Base-by-base conservation (phyloP, 2,329 filamentous ascomycete genomes). In the Exophiala xenobiotica region DNA sequence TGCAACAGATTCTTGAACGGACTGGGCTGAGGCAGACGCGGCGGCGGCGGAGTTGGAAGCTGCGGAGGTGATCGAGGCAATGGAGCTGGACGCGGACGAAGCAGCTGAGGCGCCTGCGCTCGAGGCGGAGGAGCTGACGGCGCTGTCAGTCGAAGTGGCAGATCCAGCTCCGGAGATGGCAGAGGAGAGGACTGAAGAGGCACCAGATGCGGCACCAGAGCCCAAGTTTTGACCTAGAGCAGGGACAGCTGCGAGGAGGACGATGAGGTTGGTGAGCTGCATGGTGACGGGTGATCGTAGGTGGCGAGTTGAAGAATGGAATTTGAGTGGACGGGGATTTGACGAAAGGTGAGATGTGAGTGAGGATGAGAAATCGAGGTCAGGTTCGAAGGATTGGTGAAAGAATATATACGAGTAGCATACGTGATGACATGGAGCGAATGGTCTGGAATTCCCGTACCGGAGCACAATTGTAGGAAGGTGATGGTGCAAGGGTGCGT, bases 161-260 rank as follows among this genome's bases (percentile, higher is more conserved):
- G 29, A 8, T 12, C 6, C 29, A 9, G 29, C 12, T 11, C 4
- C 9, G n/a, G 26, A 29, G 29, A 33, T 11, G 29, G 16, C 16
- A 12, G 29, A 33, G 29, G 29, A 33, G 29, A 14, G 11, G 9
- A 33, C n/a, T n/a, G n/a, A 33, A 14, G 29, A 33, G 16, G 11
- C 16, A 14, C 29, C 29, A 24, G 38, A 24, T 22, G 38, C 38
- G 4, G 19, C 38, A 6, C 19, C 38, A 6, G 38, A 40, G 11
- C 38, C 19, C 3, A 20, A 22, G 6, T 12, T 19, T 29, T 58
- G 55, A 19, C 41, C 51, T 23, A 53, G 24, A 45, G 42, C 49
- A 6, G 55, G 52, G 6, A 53, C 53, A 11, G 44, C 46, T 18
- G 52, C 49, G 12, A 55, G 38, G 37, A 58, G 46, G 49, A 55